These are phyloP conservation scores for Boletus sensibilis DNA, from an alignment of 768 basidiomycete species.

Conservation along the genomic window DNA sequence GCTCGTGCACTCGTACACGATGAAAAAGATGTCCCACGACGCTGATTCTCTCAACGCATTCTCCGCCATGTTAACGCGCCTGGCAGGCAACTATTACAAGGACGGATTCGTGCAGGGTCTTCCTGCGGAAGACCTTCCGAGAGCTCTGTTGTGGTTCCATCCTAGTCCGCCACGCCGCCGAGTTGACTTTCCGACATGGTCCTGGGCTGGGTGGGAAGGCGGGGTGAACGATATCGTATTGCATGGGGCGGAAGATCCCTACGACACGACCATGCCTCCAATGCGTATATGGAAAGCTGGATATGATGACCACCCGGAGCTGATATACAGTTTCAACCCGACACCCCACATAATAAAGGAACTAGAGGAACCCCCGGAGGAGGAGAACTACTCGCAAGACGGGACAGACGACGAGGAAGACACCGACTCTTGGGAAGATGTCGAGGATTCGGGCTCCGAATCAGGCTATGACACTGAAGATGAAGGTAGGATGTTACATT, in stretches of 20 bases:
- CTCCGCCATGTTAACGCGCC: conserved; percentile 11
- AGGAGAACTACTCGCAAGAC: neutral
- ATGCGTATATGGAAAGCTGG: conserved; percentile 14
- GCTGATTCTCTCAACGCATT: conserved; percentile 16
- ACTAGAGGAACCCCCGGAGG: neutral
- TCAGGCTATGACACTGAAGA: neutral
- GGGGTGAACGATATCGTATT: neutral
- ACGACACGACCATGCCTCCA: neutral
- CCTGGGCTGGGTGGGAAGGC: conserved; percentile 17
- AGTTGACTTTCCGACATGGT: conserved; percentile 4
- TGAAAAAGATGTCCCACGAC: conserved; percentile 5
- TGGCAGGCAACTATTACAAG: neutral
- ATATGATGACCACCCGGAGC: neutral
- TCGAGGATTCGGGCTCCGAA: neutral
- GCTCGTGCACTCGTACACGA: conserved; percentile 8
- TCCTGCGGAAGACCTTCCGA: conserved; percentile 8
- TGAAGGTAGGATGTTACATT: neutral
- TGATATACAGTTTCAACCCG: conserved; percentile 10
- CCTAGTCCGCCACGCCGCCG: neutral
- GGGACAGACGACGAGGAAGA: neutral
- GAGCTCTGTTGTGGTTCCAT: conserved; percentile 13
- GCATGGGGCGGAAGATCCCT: neutral
- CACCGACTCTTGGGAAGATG: neutral
- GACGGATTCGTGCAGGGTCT: conserved; percentile 18
- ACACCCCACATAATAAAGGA: neutral